Base-by-base conservation (phyloP, 2,329 filamentous ascomycete genomes). In the Penicillium sp. region DNA sequence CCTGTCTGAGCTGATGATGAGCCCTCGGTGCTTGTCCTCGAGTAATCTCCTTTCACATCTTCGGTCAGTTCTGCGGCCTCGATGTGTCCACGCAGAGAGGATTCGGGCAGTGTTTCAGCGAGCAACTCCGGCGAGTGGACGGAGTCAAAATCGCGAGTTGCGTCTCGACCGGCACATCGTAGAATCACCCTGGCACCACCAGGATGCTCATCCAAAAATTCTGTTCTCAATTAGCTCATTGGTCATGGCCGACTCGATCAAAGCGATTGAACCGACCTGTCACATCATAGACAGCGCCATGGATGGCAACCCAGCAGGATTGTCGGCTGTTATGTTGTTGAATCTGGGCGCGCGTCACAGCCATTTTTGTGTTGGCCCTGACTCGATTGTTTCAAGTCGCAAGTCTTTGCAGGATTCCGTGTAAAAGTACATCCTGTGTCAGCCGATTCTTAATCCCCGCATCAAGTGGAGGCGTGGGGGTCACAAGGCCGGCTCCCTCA, bases 251-350 rank as follows among this genome's bases (percentile, higher is more conserved):
- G 10, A 13, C 16, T 1, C 21, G n/a, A 2, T 18, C n/a, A 10
- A 9, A 6, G 1, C 2, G 2, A 16, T 29, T 21, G 21, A 23
- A 33, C 53, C 5, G 10, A 59, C 71, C 74, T 2, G 79, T 81
- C 5, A 75, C 75, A 62, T 82, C 79, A 60, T 82, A 81, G 4
- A 82, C 80, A 42, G 78, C 79, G 2, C 75, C 76, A 52, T 81
- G 76, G 3, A 83, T 73, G 0, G 77, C 77, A 9, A 83, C 71
- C 81, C 80, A 83, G 57, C 79, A 81, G 45, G 82, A 80, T 9
- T 77, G 67, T 48, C 75, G 71, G 13, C 59, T 74, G 29, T 75
- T 74, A 54, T 83, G 81, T 53, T 75, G 79, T 62, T 78, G 75
- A 23, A 83, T 75, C 56, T 83, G 79, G 24, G 78, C 69, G 4